Evolutionary conservation across 305 asterid species (phyloP).

Genomic region (Fraxinus sp.): DNA sequence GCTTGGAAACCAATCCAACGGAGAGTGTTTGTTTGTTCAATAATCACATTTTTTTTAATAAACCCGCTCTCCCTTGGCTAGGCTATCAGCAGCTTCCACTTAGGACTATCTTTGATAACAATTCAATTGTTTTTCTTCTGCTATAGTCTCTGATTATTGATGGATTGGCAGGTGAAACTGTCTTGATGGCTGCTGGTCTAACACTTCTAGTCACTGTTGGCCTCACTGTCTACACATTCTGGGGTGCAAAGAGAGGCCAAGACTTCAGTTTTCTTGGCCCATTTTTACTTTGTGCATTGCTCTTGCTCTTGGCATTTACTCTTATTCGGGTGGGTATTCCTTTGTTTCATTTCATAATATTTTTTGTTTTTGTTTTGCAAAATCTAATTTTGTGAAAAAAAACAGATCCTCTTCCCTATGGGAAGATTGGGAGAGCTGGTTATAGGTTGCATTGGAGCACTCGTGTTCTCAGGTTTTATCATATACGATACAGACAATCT

Average conservation of each 20-base stretch:
- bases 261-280: conserved; percentile 69
- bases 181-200: conserved; percentile 58
- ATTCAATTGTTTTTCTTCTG: not conserved
- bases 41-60: not conserved
- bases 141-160: not conserved
- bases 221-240: conserved; percentile 65
- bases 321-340: conserved; percentile 28
- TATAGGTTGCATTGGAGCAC: conserved; percentile 50
- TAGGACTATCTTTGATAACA: not conserved
- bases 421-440: conserved; percentile 38
- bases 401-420: conserved; percentile 48
- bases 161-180: conserved; percentile 38
- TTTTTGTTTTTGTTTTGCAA: not conserved
- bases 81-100: not conserved
- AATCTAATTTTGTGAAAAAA: not conserved
- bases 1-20: not conserved
- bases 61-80: not conserved
- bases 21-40: not conserved
- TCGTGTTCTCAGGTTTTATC: conserved; percentile 58
- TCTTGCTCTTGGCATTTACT: conserved; percentile 49
- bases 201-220: conserved; percentile 43
- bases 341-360: not conserved
- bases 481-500: conserved; percentile 61
- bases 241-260: conserved; percentile 57
- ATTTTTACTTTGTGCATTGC: conserved; percentile 52